phyloP scores from a whole-genome alignment of 2,329 filamentous ascomycete genomes.

The Cladobotryum mycophilum region DNA sequence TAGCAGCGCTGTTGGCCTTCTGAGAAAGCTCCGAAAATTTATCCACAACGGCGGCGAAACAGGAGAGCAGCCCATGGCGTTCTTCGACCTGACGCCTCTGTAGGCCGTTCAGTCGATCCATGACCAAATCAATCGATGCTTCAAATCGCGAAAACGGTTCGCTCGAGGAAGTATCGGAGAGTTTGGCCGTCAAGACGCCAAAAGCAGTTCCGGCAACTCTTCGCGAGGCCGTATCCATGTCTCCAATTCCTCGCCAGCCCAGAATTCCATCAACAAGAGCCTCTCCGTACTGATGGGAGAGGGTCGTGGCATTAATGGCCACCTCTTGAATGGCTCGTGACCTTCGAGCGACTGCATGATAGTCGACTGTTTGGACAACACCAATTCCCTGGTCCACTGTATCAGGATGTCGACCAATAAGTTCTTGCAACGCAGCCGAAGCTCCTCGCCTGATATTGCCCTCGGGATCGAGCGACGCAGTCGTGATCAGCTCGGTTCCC shows the following conservation, averaged over 20 bases:
- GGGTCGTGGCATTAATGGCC: slow-evolving; percentile 57
- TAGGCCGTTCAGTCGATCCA: slow-evolving; percentile 39
- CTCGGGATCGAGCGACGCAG: slow-evolving; percentile 79
- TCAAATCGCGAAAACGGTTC: slow-evolving; percentile 23
- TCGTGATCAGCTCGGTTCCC: slow-evolving; percentile 72
- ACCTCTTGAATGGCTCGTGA: slow-evolving; percentile 76
- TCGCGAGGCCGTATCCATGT: slow-evolving; percentile 67
- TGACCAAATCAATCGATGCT: slow-evolving; percentile 36
- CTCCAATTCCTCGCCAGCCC: slow-evolving; percentile 83
- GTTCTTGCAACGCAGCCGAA: slow-evolving; percentile 87
- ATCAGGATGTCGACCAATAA: slow-evolving; percentile 88
- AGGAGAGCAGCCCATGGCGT: slow-evolving; percentile 59
- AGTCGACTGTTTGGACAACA: slow-evolving; percentile 86
- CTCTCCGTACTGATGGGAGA: slow-evolving; percentile 63
- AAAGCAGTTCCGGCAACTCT: slow-evolving; percentile 65
- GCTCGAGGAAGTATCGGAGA: slow-evolving; percentile 22
- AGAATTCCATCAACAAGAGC: slow-evolving; percentile 66
- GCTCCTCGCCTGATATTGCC: slow-evolving; percentile 91
- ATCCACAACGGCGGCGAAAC: slow-evolving; percentile 54
- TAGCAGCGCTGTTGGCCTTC: background rate
- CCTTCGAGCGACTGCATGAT: slow-evolving; percentile 84
- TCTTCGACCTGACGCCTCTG: slow-evolving; percentile 57
- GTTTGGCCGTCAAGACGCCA: slow-evolving; percentile 48
- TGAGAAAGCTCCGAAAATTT: slow-evolving; percentile 31
- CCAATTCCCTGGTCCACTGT: slow-evolving; percentile 74